Base-by-base conservation (phyloP, 805 yeast genomes). In the Cyberlindnera subsufficiens region DNA sequence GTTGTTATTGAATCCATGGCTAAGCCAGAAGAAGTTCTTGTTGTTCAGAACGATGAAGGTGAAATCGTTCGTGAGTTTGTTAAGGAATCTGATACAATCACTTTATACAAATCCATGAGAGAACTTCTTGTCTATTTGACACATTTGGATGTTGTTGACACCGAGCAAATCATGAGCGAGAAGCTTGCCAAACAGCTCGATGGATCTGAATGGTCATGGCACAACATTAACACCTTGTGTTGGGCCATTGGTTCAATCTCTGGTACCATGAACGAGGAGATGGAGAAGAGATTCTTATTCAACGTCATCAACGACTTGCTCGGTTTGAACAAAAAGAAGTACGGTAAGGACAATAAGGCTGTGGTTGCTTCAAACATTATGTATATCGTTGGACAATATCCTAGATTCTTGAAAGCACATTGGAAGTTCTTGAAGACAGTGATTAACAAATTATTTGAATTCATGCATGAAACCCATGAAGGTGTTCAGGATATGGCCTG, bases 401-500 rank as follows among this genome's bases (percentile, higher is more conserved):
- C 99, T 42, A 75, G 99, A 62, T 93, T 93, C 60, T 73, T 93
- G 61, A 90, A 90, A 57, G 98, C 98, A 8, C 99, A 93, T 63
- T 93, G 99, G 99, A 89, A 86, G 64, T 93, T 93, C 57, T 69
- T 93, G 62, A 91, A 90, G 64, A 93, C 98, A 0, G 99, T 93
- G 35, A 91, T 93, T 47, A 83, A 87, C 67, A 93, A 93, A 65
- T 74, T 93, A 56, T 93, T 93, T 65, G 99, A 93, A 65, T 93
- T 93, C 60, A 93, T 93, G 99, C 98, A 93, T 69, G 99, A 93
- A 73, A 89, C 97, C n/a, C 99, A 93, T 66, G 99, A 91, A 66
- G 99, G 99, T 70, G 99, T 93, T 48, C 99, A 93, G 69, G 99
- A 93, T 66, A 93, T 93, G 99, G 99, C 99, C 8, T 93, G 99